phyloP scores from a whole-genome alignment of 768 basidiomycete species.

The Dioszegia hungarica region DNA sequence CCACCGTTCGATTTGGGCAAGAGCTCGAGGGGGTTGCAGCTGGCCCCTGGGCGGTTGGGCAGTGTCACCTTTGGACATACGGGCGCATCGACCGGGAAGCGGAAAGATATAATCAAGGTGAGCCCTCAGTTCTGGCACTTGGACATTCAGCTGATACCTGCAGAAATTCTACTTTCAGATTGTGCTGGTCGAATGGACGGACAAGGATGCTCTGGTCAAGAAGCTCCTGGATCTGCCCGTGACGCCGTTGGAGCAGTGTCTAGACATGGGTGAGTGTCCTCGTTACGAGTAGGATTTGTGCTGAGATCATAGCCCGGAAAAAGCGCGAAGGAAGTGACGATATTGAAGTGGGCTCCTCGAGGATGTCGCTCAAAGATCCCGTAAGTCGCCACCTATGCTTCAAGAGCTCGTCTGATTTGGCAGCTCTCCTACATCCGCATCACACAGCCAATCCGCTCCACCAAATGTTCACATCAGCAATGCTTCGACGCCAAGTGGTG shows the following conservation, averaged over 20 bases:
- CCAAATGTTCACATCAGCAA: constrained; percentile 79
- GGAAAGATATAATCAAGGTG: constrained; percentile 49
- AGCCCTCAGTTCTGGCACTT: too few species aligned
- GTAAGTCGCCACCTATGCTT: constrained; percentile 54
- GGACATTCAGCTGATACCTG: constrained; percentile 1
- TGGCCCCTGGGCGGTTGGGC: constrained; percentile 20
- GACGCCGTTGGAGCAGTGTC: constrained; percentile 58
- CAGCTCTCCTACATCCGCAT: constrained; percentile 84
- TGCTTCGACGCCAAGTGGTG: constrained; percentile 95
- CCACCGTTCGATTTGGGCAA: constrained; percentile 44
- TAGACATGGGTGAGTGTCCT: constrained; percentile 68
- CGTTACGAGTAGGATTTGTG: too few species aligned
- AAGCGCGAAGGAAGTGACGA: too few species aligned
- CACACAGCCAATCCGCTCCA: constrained; percentile 75
- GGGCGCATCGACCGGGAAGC: constrained; percentile 45
- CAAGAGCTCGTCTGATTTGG: too few species aligned
- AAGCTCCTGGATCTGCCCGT: constrained; percentile 66
- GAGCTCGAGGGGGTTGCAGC: constrained; percentile 16
- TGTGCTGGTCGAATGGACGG: constrained; percentile 74
- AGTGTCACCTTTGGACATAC: constrained; percentile 36
- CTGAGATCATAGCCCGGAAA: too few species aligned
- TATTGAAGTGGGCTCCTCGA: constrained; percentile 81
- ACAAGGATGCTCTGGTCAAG: constrained; percentile 65
- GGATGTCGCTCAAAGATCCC: constrained; percentile 88
- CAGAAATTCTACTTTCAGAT: constrained; percentile 84